phyloP scores from a whole-genome alignment of 1,284 basidiomycete genomes.

The Heterobasidion parviporum region DNA sequence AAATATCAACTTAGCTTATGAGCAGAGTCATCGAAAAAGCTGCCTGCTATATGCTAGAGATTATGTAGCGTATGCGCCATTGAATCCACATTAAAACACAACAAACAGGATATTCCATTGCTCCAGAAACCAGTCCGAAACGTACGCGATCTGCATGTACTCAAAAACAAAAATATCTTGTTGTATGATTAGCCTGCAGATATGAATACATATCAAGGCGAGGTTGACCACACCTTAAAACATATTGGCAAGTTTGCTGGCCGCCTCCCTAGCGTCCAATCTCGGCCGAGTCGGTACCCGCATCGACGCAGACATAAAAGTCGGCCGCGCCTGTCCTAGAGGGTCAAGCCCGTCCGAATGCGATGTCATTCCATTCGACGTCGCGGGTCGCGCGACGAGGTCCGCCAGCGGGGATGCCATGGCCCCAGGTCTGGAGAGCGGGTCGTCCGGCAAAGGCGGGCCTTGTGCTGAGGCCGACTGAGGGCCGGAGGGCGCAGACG shows the following conservation, averaged over 20 bases:
- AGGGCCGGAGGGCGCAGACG: constrained; percentile 13
- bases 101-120: neutral
- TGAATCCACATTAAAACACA: neutral
- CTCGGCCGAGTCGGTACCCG: constrained; percentile 59
- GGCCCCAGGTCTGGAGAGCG: constrained; percentile 5
- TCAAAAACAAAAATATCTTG: neutral
- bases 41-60: neutral
- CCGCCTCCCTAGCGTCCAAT: constrained; percentile 75
- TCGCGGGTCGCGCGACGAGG: constrained; percentile 10
- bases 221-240: constrained; percentile 34
- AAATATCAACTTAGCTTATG: neutral
- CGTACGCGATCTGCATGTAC: neutral
- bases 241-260: constrained; percentile 82
- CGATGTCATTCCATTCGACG: constrained; percentile 6
- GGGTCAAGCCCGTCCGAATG: constrained; percentile 44
- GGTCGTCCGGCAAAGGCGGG: constrained; percentile 14
- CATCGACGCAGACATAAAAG: constrained; percentile 58
- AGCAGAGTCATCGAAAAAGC: neutral
- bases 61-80: neutral
- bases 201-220: too few relatives aligned
- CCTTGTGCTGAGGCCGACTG: constrained; percentile 10
- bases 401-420: constrained; percentile 3
- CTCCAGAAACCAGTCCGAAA: neutral
- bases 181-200: too few relatives aligned
- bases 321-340: constrained; percentile 47